These are phyloP conservation scores for Cladosporium sp. DNA, from an alignment of 2,329 filamentous ascomycete genomes.

Conservation along the genomic window DNA sequence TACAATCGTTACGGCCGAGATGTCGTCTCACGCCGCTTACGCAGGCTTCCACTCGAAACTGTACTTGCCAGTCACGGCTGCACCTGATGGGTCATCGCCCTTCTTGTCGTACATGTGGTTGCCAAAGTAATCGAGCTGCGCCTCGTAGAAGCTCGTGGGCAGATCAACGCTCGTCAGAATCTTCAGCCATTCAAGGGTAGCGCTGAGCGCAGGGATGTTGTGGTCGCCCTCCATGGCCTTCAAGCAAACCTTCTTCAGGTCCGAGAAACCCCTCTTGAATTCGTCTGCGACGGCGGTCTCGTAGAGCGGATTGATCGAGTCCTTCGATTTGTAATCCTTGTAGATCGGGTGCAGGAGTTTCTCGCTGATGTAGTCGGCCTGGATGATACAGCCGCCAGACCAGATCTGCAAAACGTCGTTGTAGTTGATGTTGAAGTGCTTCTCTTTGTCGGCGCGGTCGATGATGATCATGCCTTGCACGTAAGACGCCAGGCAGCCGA, in stretches of 20 bases:
- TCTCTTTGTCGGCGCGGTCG: constrained; percentile 49
- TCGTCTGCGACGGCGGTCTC: constrained; percentile 47
- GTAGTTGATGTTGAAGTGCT: constrained; percentile 55
- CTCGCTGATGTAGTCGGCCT: constrained; percentile 55
- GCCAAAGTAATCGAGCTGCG: constrained; percentile 66
- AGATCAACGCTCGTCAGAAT: constrained; percentile 54
- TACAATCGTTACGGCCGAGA: neutral
- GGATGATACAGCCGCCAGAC: constrained; percentile 66
- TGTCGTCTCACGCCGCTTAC: constrained; percentile 10
- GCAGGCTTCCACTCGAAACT: constrained; percentile 58
- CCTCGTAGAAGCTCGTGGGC: constrained; percentile 64
- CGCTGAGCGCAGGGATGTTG: constrained; percentile 54
- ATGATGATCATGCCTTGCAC: constrained; percentile 62
- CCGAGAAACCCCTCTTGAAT: constrained; percentile 44
- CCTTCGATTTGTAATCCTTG: constrained; percentile 25
- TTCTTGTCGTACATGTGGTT: constrained; percentile 59
- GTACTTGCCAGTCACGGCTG: constrained; percentile 51
- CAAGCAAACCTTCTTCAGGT: constrained; percentile 52
- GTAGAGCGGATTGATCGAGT: constrained; percentile 42
- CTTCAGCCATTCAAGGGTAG: constrained; percentile 62
- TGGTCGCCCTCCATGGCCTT: constrained; percentile 52
- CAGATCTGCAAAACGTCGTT: constrained; percentile 54
- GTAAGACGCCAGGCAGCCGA: constrained; percentile 55
- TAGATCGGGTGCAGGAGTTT: constrained; percentile 50
- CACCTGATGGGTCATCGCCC: constrained; percentile 44